Base-by-base conservation (phyloP, 2,329 filamentous ascomycete genomes). In the Coleophoma crateriformis region DNA sequence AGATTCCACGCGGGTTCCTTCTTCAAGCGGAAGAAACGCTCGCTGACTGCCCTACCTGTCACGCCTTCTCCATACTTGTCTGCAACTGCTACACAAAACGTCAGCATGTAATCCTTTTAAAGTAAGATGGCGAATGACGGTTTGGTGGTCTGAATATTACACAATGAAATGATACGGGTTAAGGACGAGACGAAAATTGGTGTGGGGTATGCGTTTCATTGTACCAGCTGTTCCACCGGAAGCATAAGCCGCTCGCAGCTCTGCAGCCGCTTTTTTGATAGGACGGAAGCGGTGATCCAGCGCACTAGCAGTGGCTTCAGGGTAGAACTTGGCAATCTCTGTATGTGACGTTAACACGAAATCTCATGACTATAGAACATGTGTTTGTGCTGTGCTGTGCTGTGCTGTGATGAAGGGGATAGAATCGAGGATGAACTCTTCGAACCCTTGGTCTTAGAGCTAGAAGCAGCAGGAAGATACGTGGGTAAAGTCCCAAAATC, bases 271-370 rank as follows among this genome's bases (percentile, higher is more conserved):
- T 27, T 58, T 59, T 33, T 59, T 66, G n/a, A 64, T 59, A 3
- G 54, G 53, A 10, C 62, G 54, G 38, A 64, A 63, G 11, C 49
- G 47, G 47, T 65, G 61, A n/a, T 64, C 48, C 13, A 66, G 47
- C 1, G 62, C 52, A 51, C 14, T 47, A 17, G 20, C 45, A 4
- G 61, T 60, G 8, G 54, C 52, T 13, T 61, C 52, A 14, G 48
- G 47, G 45, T 59, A 50, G 15, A 52, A 58, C 13, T 46, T 39
- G 27, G 58, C 50, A 37, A 62, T 59, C 14, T 51, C 58, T 63
- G 38, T 43, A 35, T 11, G 15, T 17, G 11, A 50, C 7, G 54
- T 61, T 49, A 60, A 58, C 53, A 53, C 8, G 27, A 27, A 27
- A 4, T 27, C 27, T 37, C 17, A 46, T n/a, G 11, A 13, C 32